phyloP scores from a whole-genome alignment of 2,329 filamentous ascomycete genomes.

The Fusarium irregulare region DNA sequence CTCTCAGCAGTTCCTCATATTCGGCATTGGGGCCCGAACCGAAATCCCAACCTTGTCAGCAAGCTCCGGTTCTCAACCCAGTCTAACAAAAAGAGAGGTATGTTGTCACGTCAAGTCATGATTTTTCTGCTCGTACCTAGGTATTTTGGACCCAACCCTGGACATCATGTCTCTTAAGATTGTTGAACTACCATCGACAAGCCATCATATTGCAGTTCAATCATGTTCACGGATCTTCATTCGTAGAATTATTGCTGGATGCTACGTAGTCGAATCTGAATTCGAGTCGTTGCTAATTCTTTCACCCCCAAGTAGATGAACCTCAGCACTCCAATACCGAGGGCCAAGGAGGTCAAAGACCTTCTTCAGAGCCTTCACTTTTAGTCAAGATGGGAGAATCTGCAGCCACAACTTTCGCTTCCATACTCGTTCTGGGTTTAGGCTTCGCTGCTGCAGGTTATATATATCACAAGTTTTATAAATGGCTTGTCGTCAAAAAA shows the following conservation, averaged over 20 bases:
- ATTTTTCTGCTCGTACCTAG: background rate
- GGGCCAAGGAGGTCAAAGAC: slow-evolving; percentile 6
- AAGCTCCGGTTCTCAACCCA: slow-evolving; percentile 49
- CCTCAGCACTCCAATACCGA: background rate
- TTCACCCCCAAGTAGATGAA: slow-evolving; percentile 16
- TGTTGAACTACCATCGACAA: background rate
- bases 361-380: slow-evolving; percentile 52
- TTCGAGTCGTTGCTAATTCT: slow-evolving; percentile 18
- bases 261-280: background rate
- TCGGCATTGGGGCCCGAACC: slow-evolving; percentile 36
- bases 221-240: background rate
- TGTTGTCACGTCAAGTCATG: slow-evolving; percentile 8
- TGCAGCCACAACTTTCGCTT: slow-evolving; percentile 80
- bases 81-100: slow-evolving; percentile 44
- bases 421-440: slow-evolving; percentile 75
- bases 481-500: slow-evolving; percentile 88
- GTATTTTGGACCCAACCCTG: background rate
- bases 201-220: background rate
- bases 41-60: slow-evolving; percentile 10
- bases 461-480: slow-evolving; percentile 86
- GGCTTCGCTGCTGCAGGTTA: slow-evolving; percentile 76
- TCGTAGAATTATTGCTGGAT: background rate
- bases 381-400: slow-evolving; percentile 76
- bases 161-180: background rate
- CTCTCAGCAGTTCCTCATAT: slow-evolving; percentile 24